These are phyloP conservation scores for Geotrichum fermentans DNA, from an alignment of 1,139 yeast species.

Conservation along the genomic window DNA sequence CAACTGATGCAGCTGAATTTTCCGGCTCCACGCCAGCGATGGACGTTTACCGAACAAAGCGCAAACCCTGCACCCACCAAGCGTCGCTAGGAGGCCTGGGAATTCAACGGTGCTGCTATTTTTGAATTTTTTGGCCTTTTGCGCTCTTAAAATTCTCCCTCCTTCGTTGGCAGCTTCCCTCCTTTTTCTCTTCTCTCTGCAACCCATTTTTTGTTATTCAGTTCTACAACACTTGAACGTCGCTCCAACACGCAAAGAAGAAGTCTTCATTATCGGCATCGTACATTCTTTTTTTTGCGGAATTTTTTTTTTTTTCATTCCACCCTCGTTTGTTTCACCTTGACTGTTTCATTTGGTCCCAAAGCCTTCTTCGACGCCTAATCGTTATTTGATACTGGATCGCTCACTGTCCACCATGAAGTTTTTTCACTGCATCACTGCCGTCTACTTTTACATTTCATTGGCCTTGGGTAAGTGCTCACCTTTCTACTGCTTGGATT, in stretches of 20 bases:
- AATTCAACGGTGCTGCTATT: neutral
- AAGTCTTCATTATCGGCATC: too few species aligned
- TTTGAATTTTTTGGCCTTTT: neutral
- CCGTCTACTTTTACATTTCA: neutral
- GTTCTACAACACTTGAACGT: too few species aligned
- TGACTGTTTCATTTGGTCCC: too few species aligned
- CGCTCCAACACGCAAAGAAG: too few species aligned
- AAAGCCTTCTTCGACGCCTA: too few species aligned
- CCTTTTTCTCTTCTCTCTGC: too few species aligned
- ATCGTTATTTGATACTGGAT: too few species aligned
- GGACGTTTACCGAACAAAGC: neutral
- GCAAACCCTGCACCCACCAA: neutral
- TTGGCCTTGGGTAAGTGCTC: neutral
- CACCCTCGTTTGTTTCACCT: too few species aligned
- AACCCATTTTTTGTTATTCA: too few species aligned
- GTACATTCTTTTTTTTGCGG: neutral
- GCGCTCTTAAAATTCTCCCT: neutral
- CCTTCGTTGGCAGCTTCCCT: too few species aligned
- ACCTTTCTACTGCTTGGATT: neutral
- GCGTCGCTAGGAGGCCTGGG: neutral
- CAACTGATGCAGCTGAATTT: too few species aligned
- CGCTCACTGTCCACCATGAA: neutral
- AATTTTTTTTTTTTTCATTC: neutral
- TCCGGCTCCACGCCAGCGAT: too few species aligned
- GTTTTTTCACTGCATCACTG: neutral